Evolutionary conservation across 805 yeast species (phyloP), one percentile per base, ranked within the genome.

Genomic region (Starmerella kuoi): DNA sequence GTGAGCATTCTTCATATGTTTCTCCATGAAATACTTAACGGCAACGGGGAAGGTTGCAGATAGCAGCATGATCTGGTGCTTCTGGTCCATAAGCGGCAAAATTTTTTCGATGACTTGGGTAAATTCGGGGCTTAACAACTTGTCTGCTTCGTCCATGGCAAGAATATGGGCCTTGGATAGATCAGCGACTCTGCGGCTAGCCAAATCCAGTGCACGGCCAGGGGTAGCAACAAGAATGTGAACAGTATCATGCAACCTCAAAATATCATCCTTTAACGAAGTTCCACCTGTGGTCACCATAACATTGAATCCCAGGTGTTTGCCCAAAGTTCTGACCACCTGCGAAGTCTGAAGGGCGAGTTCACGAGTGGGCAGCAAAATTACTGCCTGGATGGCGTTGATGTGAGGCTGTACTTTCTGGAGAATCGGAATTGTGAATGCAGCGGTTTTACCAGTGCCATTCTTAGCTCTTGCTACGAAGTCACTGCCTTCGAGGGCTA

Each of bases 201-300:
- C 95, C 59, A 91, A 74, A 64, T 91, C 98, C 47, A 91, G 72
- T 30, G 91, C 87, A 69, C 98, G 79, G 55, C 98, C 98, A 2
- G 97, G 97, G 26, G 98, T 91, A 51, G 96, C 98, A 33, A 91
- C 98, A 47, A 91, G 67, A 32, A 91, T 75, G 62, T 91, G 97
- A 30, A 91, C 96, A 11, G 94, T 79, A 39, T 88, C 97, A 56
- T 82, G 76, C 55, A 91, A 70, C 70, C 98, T 79, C 56, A 91
- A 62, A 56, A 91, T 88, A 64, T 91, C 98, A 65, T 91, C 98
- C 64, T 81, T 79, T 53, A 91, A 70, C 44, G 80, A 75, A 35
- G 98, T 91, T 59, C 98, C 98, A 63, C 98, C 98, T 11, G 97
- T 91, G 63, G 97, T 80, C 44, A 88, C 96, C 97, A 91, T 88